Percentiles rank a stretch among this genome's conserved stretches.
phyloP scores from a whole-genome alignment of 2,329 filamentous ascomycete genomes.

The Zasmidium citrigriseum region DNA sequence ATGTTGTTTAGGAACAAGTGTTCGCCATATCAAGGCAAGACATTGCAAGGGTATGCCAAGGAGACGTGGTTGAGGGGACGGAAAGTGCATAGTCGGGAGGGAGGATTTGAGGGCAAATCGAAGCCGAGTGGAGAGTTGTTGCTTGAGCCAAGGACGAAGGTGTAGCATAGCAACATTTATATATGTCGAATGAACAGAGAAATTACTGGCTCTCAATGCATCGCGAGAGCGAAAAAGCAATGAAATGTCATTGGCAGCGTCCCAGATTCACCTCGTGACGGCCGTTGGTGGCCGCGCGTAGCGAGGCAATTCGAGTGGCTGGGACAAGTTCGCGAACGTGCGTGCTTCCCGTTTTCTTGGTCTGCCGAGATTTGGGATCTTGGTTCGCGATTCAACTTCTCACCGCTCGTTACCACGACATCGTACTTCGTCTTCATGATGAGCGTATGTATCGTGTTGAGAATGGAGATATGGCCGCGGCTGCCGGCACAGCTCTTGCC shows the following conservation, averaged over 20 bases:
- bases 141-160: constrained; percentile 48
- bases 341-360: too few species aligned
- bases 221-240: neutral
- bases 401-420: neutral
- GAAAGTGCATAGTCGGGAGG: constrained; percentile 72
- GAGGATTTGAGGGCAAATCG: constrained; percentile 61
- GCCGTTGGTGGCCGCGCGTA: constrained; percentile 31
- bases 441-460: too few species aligned
- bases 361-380: too few species aligned
- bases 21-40: constrained; percentile 83
- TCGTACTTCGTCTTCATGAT: too few species aligned
- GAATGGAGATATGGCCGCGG: neutral
- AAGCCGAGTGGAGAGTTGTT: constrained; percentile 52
- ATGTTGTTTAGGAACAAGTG: constrained; percentile 96
- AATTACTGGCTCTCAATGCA: neutral
- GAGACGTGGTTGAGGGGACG: constrained; percentile 84
- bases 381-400: neutral
- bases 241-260: constrained; percentile 4
- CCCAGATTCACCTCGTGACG: constrained; percentile 18
- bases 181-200: neutral
- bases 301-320: neutral
- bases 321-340: neutral
- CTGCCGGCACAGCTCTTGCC: neutral
- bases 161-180: neutral
- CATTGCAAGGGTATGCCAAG: constrained; percentile 72